phyloP scores from a whole-genome alignment of 495 filamentous ascomycete species.

The Annulohypoxylon bovei region DNA sequence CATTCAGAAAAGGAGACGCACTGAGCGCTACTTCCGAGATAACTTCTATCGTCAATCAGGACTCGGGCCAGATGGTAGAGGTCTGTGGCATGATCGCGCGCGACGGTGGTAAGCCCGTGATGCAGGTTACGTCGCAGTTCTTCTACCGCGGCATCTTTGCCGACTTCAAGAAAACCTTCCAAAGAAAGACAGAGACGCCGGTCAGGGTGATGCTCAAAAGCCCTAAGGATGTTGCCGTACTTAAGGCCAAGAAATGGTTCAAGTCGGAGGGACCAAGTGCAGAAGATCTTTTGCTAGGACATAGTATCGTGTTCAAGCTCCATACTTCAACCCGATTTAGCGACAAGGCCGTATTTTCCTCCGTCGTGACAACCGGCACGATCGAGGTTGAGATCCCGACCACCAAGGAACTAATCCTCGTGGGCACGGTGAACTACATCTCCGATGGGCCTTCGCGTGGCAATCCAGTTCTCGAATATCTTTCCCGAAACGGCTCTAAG shows the following conservation, averaged over 20 bases:
- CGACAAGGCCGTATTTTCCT: conserved; percentile 82
- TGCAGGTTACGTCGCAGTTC: conserved; percentile 92
- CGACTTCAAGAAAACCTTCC: conserved; percentile 89
- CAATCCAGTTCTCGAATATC: conserved; percentile 88
- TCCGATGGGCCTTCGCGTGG: conserved; percentile 76
- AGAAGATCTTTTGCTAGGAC: conserved; percentile 76
- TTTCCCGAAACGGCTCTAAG: conserved; percentile 80
- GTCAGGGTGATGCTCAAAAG: conserved; percentile 79
- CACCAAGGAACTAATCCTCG: conserved; percentile 85
- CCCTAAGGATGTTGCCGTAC: conserved; percentile 82
- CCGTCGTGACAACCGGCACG: conserved; percentile 82
- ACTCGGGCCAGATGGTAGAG: conserved; percentile 91
- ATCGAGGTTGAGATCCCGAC: conserved; percentile 81
- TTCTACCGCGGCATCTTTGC: conserved; percentile 84
- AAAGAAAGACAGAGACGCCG: conserved; percentile 84
- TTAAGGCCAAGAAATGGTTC: conserved; percentile 91
- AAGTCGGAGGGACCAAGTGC: conserved; percentile 67
- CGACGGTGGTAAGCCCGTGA: conserved; percentile 72
- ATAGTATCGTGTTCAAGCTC: conserved; percentile 87
- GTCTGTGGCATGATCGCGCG: conserved; percentile 86
- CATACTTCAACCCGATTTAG: conserved; percentile 82
- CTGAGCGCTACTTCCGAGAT: conserved; percentile 85
- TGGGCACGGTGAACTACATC: conserved; percentile 85
- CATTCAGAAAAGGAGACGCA: conserved; percentile 82
- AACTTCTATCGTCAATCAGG: conserved; percentile 88